These are phyloP conservation scores for Xylaria castorea DNA, from an alignment of 495 filamentous ascomycete species.

Conservation along the genomic window DNA sequence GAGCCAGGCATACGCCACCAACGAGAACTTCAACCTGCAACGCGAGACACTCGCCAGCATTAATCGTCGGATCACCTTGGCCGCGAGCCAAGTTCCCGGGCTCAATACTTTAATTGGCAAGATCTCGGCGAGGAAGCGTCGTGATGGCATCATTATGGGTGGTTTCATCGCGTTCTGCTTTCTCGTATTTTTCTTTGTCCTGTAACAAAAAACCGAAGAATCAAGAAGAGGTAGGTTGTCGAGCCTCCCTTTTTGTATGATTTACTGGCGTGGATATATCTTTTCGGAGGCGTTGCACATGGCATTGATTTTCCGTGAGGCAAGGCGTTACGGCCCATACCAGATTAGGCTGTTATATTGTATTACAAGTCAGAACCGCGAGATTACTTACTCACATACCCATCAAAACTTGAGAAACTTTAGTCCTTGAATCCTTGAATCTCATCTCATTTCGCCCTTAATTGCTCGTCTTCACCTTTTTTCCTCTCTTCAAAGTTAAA, in stretches of 20 bases:
- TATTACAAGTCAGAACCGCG: background rate
- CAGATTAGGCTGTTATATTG: slow-evolving; percentile 14
- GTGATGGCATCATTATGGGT: slow-evolving; percentile 93
- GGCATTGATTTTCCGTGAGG: slow-evolving; percentile 6
- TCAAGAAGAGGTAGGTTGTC: background rate
- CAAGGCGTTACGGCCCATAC: slow-evolving; percentile 26
- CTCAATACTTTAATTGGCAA: slow-evolving; percentile 91
- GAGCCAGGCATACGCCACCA: slow-evolving; percentile 96
- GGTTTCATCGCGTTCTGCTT: slow-evolving; percentile 90
- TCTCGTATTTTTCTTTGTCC: slow-evolving; percentile 82
- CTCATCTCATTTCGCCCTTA: background rate
- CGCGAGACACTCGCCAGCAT: slow-evolving; percentile 84
- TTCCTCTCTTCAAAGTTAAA: background rate
- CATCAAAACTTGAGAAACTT: background rate
- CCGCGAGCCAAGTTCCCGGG: slow-evolving; percentile 88
- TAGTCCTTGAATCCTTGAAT: background rate
- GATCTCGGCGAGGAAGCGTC: slow-evolving; percentile 93
- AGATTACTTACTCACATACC: slow-evolving; percentile 7
- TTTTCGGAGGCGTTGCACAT: slow-evolving; percentile 21
- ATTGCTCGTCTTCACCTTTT: background rate
- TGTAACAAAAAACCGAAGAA: slow-evolving; percentile 49
- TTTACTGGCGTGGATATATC: slow-evolving; percentile 14
- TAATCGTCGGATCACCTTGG: slow-evolving; percentile 84
- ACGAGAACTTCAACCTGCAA: slow-evolving; percentile 88
- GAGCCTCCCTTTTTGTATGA: slow-evolving; percentile 10